Percentiles rank a stretch among this genome's conserved stretches.
Evolutionary conservation across 192 early-diverging fungal genomes (phyloP).

Genomic region (Ambispora gerdemannii): DNA sequence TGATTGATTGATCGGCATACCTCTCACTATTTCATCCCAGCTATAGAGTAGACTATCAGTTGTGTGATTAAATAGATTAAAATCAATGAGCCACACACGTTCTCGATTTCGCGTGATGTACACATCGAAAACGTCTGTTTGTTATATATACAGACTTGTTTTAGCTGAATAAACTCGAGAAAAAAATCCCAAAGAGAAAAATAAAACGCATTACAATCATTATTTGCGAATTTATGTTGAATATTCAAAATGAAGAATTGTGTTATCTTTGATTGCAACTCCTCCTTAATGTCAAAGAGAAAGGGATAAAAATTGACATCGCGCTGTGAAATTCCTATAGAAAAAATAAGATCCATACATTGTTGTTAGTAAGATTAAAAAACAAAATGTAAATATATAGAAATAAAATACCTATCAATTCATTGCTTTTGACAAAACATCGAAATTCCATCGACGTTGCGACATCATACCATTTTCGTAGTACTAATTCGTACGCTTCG

Average conservation of each 20-base stretch:
- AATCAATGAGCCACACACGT: conserved; percentile 79
- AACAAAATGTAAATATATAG: conserved; percentile 12
- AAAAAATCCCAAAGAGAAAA: neutral
- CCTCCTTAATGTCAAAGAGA: conserved; percentile 56
- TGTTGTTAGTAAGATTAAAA: no score
- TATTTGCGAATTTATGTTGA: conserved; percentile 58
- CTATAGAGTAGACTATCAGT: conserved; percentile 83
- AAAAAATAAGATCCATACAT: neutral
- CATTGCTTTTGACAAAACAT: conserved; percentile 78
- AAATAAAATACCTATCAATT: conserved; percentile 58
- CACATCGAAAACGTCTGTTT: conserved; percentile 87
- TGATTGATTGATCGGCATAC: conserved; percentile 17
- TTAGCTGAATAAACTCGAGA: conserved; percentile 13
- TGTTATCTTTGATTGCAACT: conserved; percentile 55
- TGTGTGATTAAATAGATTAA: conserved; percentile 79
- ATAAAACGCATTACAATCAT: conserved; percentile 50
- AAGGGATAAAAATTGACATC: conserved; percentile 86
- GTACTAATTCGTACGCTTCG: conserved; percentile 63
- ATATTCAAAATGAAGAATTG: conserved; percentile 69
- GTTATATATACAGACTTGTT: neutral
- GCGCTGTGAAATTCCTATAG: conserved; percentile 72
- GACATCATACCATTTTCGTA: conserved; percentile 89
- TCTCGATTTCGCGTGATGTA: conserved; percentile 66
- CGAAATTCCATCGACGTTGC: conserved; percentile 93
- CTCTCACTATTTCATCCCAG: conserved; percentile 71